Conservation (phyloP, 1,284 basidiomycete species). For the Schizopora paradoxa region DNA sequence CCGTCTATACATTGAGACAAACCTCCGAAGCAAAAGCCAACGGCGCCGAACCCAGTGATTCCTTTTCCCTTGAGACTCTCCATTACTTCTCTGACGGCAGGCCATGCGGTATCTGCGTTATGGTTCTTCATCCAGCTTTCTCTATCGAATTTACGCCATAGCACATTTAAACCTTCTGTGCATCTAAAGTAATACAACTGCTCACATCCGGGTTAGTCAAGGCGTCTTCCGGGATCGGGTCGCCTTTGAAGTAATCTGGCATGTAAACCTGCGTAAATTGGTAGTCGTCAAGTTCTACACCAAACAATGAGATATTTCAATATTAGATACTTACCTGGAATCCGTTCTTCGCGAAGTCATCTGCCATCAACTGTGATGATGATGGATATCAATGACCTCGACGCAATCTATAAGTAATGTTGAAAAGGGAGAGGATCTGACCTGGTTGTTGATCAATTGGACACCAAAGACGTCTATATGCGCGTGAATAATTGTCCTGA, state of each 20-base stretch:
- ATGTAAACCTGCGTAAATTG: slow-evolving; percentile 18
- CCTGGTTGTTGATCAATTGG: slow-evolving; percentile 14
- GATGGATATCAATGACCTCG: not conserved
- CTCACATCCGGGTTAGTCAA: slow-evolving; percentile 4
- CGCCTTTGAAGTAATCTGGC: slow-evolving; percentile 16
- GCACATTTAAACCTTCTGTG: not conserved
- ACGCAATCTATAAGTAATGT: too few relatives aligned
- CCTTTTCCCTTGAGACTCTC: slow-evolving; percentile 10
- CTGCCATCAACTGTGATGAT: slow-evolving; percentile 4
- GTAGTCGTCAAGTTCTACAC: not conserved
- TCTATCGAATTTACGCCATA: slow-evolving; percentile 7
- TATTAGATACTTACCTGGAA: slow-evolving; percentile 12
- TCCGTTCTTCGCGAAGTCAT: slow-evolving; percentile 17
- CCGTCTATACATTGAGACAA: not conserved
- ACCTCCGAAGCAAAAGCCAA: slow-evolving; percentile 18
- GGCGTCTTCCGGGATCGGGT: slow-evolving; percentile 12
- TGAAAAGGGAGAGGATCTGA: not conserved
- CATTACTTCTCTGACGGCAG: slow-evolving; percentile 7
- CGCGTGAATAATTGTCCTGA: not conserved
- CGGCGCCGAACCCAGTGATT: slow-evolving; percentile 13
- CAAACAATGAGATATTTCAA: not conserved
- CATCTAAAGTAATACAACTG: not conserved
- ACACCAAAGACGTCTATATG: slow-evolving; percentile 14
- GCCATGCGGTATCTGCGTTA: slow-evolving; percentile 2
- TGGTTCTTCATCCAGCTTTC: slow-evolving; percentile 10